phyloP scores from a whole-genome alignment of 2,329 filamentous ascomycete species.

The Pseudogymnoascus sp. region DNA sequence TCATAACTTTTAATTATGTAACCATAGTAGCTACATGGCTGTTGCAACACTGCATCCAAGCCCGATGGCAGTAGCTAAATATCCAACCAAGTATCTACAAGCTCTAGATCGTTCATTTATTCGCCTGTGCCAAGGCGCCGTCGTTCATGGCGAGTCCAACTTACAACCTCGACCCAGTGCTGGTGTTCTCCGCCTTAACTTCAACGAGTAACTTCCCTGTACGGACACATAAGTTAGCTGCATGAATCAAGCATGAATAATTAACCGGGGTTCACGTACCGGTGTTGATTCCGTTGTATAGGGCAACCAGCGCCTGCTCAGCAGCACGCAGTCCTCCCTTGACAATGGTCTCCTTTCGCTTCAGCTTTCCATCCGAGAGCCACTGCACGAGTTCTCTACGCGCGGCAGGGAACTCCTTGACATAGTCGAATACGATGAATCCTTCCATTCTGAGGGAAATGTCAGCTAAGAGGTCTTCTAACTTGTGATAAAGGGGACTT shows the following conservation, averaged over 20 bases:
- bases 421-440: slow-evolving; percentile 66
- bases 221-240: neutral
- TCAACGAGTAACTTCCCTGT: slow-evolving; percentile 47
- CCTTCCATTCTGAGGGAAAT: slow-evolving; percentile 49
- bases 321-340: slow-evolving; percentile 58
- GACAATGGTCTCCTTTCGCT: slow-evolving; percentile 62
- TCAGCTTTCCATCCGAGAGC: slow-evolving; percentile 63
- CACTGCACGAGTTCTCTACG: slow-evolving; percentile 54
- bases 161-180: slow-evolving; percentile 27
- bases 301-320: slow-evolving; percentile 51
- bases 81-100: neutral
- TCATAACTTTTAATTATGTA: neutral
- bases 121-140: neutral
- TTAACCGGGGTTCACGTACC: slow-evolving; percentile 35
- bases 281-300: slow-evolving; percentile 63
- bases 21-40: neutral
- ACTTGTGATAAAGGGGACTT: slow-evolving; percentile 16
- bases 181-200: slow-evolving; percentile 34
- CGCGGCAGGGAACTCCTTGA: slow-evolving; percentile 47
- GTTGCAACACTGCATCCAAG: neutral
- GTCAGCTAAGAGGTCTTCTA: slow-evolving; percentile 16
- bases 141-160: neutral
- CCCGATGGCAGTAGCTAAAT: neutral
- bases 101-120: neutral
- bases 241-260: neutral